These are phyloP conservation scores for Coprinopsis marcescibilis DNA, from an alignment of 768 basidiomycete genomes.

Conservation along the genomic window DNA sequence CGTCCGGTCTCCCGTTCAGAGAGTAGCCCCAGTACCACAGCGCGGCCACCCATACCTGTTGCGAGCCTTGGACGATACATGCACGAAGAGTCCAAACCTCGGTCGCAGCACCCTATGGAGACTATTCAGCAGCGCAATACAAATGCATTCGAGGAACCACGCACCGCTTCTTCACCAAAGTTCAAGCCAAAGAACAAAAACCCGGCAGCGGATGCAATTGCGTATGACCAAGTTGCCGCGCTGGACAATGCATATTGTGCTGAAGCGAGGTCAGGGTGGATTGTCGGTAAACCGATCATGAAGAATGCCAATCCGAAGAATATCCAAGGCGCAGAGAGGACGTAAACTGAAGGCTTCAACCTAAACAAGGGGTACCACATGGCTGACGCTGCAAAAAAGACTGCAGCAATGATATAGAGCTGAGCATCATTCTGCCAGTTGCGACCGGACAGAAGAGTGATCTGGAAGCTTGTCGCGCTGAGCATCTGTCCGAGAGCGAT, in stretches of 20 bases:
- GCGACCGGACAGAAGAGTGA: slow-evolving; percentile 82
- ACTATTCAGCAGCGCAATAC: slow-evolving; percentile 13
- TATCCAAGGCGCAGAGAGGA: slow-evolving; percentile 82
- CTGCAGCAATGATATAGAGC: slow-evolving; percentile 84
- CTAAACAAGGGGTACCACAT: slow-evolving; percentile 92
- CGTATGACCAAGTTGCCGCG: slow-evolving; percentile 87
- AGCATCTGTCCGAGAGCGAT: slow-evolving; percentile 89
- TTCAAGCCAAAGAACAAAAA: slow-evolving; percentile 94
- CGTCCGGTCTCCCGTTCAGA: slow-evolving; percentile 50
- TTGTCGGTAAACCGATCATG: slow-evolving; percentile 82
- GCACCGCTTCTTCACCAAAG: slow-evolving; percentile 92
- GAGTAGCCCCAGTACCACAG: slow-evolving; percentile 95
- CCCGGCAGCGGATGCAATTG: slow-evolving; percentile 86
- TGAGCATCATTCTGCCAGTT: slow-evolving; percentile 78
- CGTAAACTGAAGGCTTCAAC: slow-evolving; percentile 81
- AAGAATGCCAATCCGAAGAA: slow-evolving; percentile 91
- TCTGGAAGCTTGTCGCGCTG: slow-evolving; percentile 91
- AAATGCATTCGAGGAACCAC: slow-evolving; percentile 16
- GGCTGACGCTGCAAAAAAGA: slow-evolving; percentile 80
- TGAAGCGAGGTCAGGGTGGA: slow-evolving; percentile 50
- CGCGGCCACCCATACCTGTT: slow-evolving; percentile 93
- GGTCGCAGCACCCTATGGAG: slow-evolving; percentile 75
- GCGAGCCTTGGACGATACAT: slow-evolving; percentile 90
- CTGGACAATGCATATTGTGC: slow-evolving; percentile 67
- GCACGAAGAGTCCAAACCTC: slow-evolving; percentile 92